phyloP scores from a whole-genome alignment of 2,329 filamentous ascomycete species.

The Trichoderma cornu-damae region DNA sequence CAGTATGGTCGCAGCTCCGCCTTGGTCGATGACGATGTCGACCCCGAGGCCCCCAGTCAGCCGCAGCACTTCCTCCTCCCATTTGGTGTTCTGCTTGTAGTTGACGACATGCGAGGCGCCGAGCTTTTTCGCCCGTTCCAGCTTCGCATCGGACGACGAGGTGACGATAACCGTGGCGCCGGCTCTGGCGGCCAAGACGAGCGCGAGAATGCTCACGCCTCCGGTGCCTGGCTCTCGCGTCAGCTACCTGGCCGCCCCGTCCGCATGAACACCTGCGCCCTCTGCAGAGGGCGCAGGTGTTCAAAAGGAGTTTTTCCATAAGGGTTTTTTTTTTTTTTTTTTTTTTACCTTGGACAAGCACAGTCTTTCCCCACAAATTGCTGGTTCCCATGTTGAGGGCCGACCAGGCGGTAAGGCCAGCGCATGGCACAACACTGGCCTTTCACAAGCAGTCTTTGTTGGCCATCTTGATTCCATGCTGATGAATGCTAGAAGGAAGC shows the following conservation, averaged over 20 bases:
- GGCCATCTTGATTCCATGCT: background rate
- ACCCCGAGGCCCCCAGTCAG: conserved; percentile 42
- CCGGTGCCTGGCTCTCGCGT: conserved; percentile 31
- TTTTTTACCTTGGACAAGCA: conserved; percentile 15
- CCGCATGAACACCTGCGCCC: no score
- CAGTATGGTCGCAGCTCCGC: background rate
- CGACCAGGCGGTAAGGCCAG: conserved; percentile 13
- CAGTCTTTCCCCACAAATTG: conserved; percentile 10
- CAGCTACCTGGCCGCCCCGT: background rate
- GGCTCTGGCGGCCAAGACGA: conserved; percentile 45
- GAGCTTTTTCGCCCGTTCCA: conserved; percentile 34
- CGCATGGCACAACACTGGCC: conserved; percentile 11
- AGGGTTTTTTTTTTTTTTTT: no score
- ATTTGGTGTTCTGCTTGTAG: conserved; percentile 42
- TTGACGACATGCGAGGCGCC: conserved; percentile 39
- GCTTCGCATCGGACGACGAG: conserved; percentile 47
- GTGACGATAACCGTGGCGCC: conserved; percentile 48
- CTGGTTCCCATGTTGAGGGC: conserved; percentile 1
- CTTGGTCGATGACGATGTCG: conserved; percentile 41
- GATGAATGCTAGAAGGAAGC: background rate
- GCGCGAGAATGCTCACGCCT: conserved; percentile 36
- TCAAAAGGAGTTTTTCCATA: background rate
- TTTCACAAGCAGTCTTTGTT: background rate
- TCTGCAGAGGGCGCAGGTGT: no score
- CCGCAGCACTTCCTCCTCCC: conserved; percentile 41